These are phyloP conservation scores for Fusarium setosum DNA, from an alignment of 2,329 filamentous ascomycete genomes.

Conservation along the genomic window DNA sequence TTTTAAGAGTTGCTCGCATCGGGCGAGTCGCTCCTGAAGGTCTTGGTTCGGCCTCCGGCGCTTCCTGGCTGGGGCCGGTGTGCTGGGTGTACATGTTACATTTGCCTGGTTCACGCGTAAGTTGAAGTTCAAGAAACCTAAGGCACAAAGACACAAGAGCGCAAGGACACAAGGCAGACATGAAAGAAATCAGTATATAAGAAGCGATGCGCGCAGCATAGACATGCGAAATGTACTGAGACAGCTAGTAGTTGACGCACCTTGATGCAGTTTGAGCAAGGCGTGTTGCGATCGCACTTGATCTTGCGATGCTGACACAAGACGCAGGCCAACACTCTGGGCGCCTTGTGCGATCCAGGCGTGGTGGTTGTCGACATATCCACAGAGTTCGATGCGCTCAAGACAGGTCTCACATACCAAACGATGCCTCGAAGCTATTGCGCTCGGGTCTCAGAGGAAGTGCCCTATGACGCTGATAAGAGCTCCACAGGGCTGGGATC, in stretches of 20 bases:
- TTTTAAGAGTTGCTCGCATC: slow-evolving; percentile 69
- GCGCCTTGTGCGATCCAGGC: slow-evolving; percentile 50
- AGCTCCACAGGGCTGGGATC: slow-evolving; percentile 27
- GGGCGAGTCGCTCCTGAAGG: slow-evolving; percentile 68
- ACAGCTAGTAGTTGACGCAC: slow-evolving; percentile 49
- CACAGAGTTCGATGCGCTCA: slow-evolving; percentile 24
- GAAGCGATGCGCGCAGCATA: neutral
- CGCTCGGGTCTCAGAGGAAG: slow-evolving; percentile 6
- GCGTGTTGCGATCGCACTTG: slow-evolving; percentile 69
- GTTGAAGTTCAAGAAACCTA: slow-evolving; percentile 12
- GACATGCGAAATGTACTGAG: neutral
- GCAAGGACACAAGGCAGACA: neutral
- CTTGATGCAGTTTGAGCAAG: slow-evolving; percentile 71
- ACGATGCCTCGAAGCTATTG: neutral
- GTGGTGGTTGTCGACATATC: slow-evolving; percentile 49
- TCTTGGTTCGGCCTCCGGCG: slow-evolving; percentile 70
- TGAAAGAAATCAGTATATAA: neutral
- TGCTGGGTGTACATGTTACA: slow-evolving; percentile 69
- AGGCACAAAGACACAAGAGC: neutral
- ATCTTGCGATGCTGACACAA: slow-evolving; percentile 72
- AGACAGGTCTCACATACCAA: slow-evolving; percentile 46
- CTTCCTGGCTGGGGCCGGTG: slow-evolving; percentile 69
- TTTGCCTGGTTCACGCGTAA: slow-evolving; percentile 58
- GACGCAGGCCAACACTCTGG: slow-evolving; percentile 64
- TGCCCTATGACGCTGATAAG: slow-evolving; percentile 33